Base-by-base conservation (phyloP, 176 grass and related monocot species). In the Oryza rufipogon region DNA sequence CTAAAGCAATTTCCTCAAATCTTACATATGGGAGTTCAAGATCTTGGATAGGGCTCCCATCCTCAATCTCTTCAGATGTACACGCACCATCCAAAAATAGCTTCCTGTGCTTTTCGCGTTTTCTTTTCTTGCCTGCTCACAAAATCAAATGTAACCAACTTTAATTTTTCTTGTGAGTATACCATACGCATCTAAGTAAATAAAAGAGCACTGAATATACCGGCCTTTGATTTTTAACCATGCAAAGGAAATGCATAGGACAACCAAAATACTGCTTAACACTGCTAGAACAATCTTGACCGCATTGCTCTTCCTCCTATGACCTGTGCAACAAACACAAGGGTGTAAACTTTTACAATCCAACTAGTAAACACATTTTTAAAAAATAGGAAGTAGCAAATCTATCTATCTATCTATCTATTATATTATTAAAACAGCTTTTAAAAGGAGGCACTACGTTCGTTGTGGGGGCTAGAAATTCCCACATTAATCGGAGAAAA, bases 1-100 rank as follows among this genome's bases (percentile, higher is more conserved):
- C 74, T 1, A 26, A n/a, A 1, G 42, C 15, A 63, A 89, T 71
- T 3, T n/a, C 70, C 30, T 78, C 74, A 14, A 88, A 84, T 8
- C 46, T 79, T 17, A 88, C 45, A 17, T 80, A 66, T 56, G 74
- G 47, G 44, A 71, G 67, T 33, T 73, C 80, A 28, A 44, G 11
- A 66, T 64, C 76, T 2, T 66, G 36, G 1, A 4, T 1, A 33
- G 14, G 3, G 22, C 19, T 23, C 7, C n/a, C 38, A 1, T 44
- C n/a, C 0, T 13, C 6, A 8, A 10, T 13, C 8, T 63, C 58
- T 22, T 63, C 20, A 2, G 8, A 22, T 58, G 1, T 63, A 63
- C 58, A 23, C 8, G 20, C 4, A 10, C 6, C 58, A 63, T 23
- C 58, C 2, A 63, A 63, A 22, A 63, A 3, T 22, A 22, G 58